Conservation (phyloP, 768 basidiomycete species). For the Aureoboletus auriporus region DNA sequence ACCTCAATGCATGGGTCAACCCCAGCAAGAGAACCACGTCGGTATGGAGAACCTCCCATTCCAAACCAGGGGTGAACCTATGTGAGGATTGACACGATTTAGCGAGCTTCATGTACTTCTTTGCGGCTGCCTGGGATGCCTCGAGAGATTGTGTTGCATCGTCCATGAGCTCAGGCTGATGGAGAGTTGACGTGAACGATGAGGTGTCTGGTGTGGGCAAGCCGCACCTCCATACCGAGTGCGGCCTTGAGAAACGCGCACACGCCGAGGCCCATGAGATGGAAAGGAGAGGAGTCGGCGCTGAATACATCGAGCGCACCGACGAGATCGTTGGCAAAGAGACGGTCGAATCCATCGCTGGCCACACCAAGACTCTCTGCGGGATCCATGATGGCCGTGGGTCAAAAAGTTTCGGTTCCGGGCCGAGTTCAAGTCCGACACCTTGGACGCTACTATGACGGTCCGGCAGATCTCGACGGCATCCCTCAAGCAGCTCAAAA, state of each 20-base stretch:
- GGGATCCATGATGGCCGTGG: too few relatives aligned
- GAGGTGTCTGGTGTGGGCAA: too few relatives aligned
- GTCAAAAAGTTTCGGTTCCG: too few relatives aligned
- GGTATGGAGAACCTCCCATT: slow-evolving; percentile 75
- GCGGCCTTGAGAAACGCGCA: slow-evolving; percentile 75
- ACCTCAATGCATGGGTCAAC: slow-evolving; percentile 69
- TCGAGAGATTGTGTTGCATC: slow-evolving; percentile 57
- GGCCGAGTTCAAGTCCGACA: too few relatives aligned
- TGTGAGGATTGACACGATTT: slow-evolving; percentile 31
- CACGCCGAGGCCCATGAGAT: slow-evolving; percentile 67
- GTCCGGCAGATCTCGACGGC: slow-evolving; percentile 26
- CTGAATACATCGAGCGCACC: slow-evolving; percentile 49
- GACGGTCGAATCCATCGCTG: slow-evolving; percentile 55
- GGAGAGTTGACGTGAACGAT: not conserved
- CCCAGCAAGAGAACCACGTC: slow-evolving; percentile 71
- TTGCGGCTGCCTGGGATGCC: slow-evolving; percentile 57
- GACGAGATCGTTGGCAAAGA: slow-evolving; percentile 66
- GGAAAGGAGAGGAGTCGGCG: slow-evolving; percentile 51
- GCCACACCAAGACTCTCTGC: slow-evolving; percentile 32
- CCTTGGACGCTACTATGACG: slow-evolving; percentile 18
- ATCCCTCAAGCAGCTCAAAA: slow-evolving; percentile 64
- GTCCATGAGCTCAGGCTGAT: slow-evolving; percentile 54
- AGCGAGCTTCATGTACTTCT: slow-evolving; percentile 42
- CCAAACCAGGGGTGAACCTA: slow-evolving; percentile 58
- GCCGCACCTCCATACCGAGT: slow-evolving; percentile 69